These are phyloP conservation scores for Ilyonectria mors-panacis DNA, from an alignment of 2,329 filamentous ascomycete genomes.

Conservation along the genomic window DNA sequence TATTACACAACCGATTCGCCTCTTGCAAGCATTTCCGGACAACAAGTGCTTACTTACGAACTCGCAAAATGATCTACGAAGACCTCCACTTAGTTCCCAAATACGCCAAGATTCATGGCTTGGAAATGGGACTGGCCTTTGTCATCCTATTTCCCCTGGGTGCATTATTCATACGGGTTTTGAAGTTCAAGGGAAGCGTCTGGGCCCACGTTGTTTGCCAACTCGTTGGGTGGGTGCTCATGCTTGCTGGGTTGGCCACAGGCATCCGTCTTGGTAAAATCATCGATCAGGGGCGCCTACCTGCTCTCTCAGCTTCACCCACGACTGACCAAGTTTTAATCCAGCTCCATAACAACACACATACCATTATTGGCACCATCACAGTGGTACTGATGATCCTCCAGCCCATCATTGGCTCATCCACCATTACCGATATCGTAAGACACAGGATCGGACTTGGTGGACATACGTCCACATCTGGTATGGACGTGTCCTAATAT, in stretches of 20 bases:
- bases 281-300: not conserved
- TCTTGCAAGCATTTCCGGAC: not conserved
- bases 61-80: conserved; percentile 9
- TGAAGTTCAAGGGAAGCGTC: conserved; percentile 11
- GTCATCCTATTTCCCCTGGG: conserved; percentile 11
- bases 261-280: conserved; percentile 11
- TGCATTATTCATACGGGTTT: conserved; percentile 8
- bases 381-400: conserved; percentile 9
- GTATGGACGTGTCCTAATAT: conserved; percentile 10
- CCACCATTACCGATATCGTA: conserved; percentile 10
- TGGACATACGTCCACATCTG: conserved; percentile 13
- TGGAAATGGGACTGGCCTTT: conserved; percentile 7
- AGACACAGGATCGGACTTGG: not conserved
- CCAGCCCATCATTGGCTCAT: conserved; percentile 7
- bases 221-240: conserved; percentile 6
- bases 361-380: conserved; percentile 5
- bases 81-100: conserved; percentile 9
- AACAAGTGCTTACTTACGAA: not conserved
- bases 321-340: not conserved
- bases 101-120: conserved; percentile 2
- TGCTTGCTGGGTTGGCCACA: conserved; percentile 1
- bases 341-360: conserved; percentile 10
- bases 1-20: too few species aligned
- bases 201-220: conserved; percentile 15
- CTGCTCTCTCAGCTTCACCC: not conserved